These are phyloP conservation scores for Cylindrotheca closterium DNA, from an alignment of 108 stramenopile genomes.

Conservation along the genomic window DNA sequence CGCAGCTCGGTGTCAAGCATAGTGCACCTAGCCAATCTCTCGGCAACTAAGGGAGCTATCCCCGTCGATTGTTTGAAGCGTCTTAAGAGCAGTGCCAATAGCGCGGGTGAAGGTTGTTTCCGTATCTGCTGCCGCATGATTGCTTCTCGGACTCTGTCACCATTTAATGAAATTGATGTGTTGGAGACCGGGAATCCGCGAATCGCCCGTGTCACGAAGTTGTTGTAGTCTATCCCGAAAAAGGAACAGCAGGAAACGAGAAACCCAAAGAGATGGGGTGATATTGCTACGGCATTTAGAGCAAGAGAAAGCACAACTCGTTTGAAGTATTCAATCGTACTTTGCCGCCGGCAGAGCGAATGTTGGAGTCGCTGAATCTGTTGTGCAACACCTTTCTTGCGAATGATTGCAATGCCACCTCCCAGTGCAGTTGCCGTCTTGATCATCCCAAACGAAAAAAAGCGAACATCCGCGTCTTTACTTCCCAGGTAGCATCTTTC, in stretches of 20 bases:
- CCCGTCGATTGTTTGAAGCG: slow-evolving; percentile 43
- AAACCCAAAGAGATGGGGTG: slow-evolving; percentile 40
- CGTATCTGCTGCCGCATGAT: slow-evolving; percentile 46
- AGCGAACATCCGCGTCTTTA: slow-evolving; percentile 45
- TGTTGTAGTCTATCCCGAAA: slow-evolving; percentile 54
- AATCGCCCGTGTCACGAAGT: slow-evolving; percentile 44
- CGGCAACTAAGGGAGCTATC: slow-evolving; percentile 14
- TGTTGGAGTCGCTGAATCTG: slow-evolving; percentile 66
- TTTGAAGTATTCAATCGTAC: slow-evolving; percentile 38
- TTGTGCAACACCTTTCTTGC: slow-evolving; percentile 7
- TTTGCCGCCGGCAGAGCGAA: slow-evolving; percentile 44
- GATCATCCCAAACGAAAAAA: slow-evolving; percentile 87
- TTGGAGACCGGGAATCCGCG: slow-evolving; percentile 50
- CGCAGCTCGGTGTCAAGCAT: slow-evolving; percentile 12
- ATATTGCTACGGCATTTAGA: slow-evolving; percentile 50
- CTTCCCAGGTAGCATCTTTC: slow-evolving; percentile 34
- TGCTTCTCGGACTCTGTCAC: neutral
- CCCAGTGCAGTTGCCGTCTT: slow-evolving; percentile 85
- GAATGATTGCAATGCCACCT: slow-evolving; percentile 57
- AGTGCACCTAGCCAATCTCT: slow-evolving; percentile 31
- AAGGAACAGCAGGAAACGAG: slow-evolving; percentile 21
- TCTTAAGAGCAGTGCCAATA: slow-evolving; percentile 56
- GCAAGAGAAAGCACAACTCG: slow-evolving; percentile 42
- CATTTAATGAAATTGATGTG: neutral
- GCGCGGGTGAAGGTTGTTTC: slow-evolving; percentile 49